phyloP scores from a whole-genome alignment of 2,329 filamentous ascomycete genomes.

The Arthrobotrys sinensis region DNA sequence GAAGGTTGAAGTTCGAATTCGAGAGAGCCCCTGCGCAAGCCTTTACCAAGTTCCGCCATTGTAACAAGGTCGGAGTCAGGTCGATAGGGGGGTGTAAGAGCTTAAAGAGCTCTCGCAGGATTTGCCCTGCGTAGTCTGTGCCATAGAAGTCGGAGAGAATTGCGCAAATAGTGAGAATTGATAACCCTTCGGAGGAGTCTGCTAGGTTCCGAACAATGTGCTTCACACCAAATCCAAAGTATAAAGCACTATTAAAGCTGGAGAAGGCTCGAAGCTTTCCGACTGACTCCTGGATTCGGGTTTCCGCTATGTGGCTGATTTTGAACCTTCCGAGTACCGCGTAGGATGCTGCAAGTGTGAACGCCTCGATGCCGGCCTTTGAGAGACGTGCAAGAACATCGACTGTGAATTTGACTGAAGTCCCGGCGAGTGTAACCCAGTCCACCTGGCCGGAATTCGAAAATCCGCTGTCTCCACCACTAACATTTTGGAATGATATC shows the following conservation, averaged over 20 bases:
- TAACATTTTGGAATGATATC: slow-evolving; percentile 13
- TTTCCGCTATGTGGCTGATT: slow-evolving; percentile 11
- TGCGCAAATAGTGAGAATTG: slow-evolving; percentile 13
- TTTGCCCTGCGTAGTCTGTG: neutral
- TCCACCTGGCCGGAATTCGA: slow-evolving; percentile 41
- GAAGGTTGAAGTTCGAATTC: slow-evolving; percentile 29
- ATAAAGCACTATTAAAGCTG: slow-evolving; percentile 29
- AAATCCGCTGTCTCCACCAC: slow-evolving; percentile 23
- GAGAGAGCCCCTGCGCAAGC: slow-evolving; percentile 14
- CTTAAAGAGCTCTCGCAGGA: slow-evolving; percentile 37
- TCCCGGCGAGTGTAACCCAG: slow-evolving; percentile 32
- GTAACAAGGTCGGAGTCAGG: slow-evolving; percentile 10
- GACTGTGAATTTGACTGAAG: slow-evolving; percentile 38
- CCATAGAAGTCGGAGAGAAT: slow-evolving; percentile 33
- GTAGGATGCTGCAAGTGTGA: slow-evolving; percentile 29
- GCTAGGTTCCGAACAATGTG: slow-evolving; percentile 33
- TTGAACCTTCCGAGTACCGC: slow-evolving; percentile 8
- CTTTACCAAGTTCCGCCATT: slow-evolving; percentile 16
- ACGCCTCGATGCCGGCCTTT: slow-evolving; percentile 23
- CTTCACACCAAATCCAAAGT: slow-evolving; percentile 26
- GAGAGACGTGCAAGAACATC: slow-evolving; percentile 29
- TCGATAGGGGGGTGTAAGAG: slow-evolving; percentile 1
- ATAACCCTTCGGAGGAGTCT: slow-evolving; percentile 28
- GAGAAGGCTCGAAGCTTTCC: slow-evolving; percentile 20
- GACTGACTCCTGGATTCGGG: slow-evolving; percentile 16